These are phyloP conservation scores for Metschnikowia orientalis DNA, from an alignment of 805 yeast species.

Conservation along the genomic window DNA sequence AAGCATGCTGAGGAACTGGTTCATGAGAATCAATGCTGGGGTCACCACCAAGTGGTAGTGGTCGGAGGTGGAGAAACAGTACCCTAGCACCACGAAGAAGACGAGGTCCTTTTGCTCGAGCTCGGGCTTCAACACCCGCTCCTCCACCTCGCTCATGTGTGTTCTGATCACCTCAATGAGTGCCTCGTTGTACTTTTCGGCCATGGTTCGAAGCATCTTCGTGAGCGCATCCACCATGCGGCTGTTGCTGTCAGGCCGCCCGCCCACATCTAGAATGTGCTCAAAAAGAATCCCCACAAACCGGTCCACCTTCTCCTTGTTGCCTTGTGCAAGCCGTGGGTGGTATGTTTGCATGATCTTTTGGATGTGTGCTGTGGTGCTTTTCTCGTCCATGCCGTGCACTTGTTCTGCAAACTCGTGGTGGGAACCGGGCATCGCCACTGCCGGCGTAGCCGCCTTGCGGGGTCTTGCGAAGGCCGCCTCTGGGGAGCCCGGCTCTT, in stretches of 20 bases:
- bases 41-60: conserved; percentile 89
- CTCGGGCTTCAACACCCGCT: conserved; percentile 36
- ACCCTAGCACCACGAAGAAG: conserved; percentile 67
- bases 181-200: conserved; percentile 60
- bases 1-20: conserved; percentile 50
- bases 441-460: conserved; percentile 10
- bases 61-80: conserved; percentile 88
- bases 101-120: conserved; percentile 47
- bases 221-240: conserved; percentile 41
- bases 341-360: conserved; percentile 58
- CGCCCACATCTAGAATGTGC: conserved; percentile 50
- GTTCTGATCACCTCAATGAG: conserved; percentile 61
- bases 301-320: conserved; percentile 64
- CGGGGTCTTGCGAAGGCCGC: conserved; percentile 19
- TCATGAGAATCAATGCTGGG: conserved; percentile 70
- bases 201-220: conserved; percentile 48
- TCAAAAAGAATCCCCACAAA: conserved; percentile 63
- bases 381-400: conserved; percentile 29
- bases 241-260: conserved; percentile 15
- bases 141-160: conserved; percentile 52
- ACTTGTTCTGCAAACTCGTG: conserved; percentile 32
- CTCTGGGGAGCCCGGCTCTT: conserved; percentile 39
- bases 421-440: conserved; percentile 29
- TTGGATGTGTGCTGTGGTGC: conserved; percentile 47
- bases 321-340: conserved; percentile 77